A percentile compares a stretch with the other conserved stretches of the same genome.
Conservation (phyloP, 306 rosid genomes). For the Psophocarpus tetragonolobus region DNA sequence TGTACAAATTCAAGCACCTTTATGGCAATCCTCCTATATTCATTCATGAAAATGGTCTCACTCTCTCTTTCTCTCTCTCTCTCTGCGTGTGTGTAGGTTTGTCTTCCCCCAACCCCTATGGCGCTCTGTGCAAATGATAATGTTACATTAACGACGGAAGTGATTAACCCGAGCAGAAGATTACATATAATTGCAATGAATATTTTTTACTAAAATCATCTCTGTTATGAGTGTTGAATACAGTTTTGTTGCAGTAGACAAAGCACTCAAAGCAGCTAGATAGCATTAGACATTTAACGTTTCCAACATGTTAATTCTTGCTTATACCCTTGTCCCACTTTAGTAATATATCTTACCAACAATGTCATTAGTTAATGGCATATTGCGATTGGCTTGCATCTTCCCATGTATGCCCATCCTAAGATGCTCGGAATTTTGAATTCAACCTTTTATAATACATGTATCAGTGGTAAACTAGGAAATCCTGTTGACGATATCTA, state of each 20-base stretch:
- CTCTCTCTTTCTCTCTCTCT: slow-evolving; percentile 20
- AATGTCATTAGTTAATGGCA: not conserved
- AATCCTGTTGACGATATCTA: not conserved
- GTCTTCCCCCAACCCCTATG: too few species aligned
- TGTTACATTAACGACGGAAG: too few species aligned
- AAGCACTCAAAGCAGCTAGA: not conserved
- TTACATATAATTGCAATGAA: not conserved
- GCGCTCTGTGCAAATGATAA: too few species aligned
- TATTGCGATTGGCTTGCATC: not conserved
- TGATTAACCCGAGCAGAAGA: not conserved
- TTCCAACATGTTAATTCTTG: not conserved
- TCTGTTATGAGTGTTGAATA: not conserved
- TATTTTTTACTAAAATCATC: not conserved
- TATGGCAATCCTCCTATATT: slow-evolving; percentile 68
- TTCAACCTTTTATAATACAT: not conserved
- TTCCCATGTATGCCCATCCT: not conserved
- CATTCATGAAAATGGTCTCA: slow-evolving; percentile 71
- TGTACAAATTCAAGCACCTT: slow-evolving; percentile 52
- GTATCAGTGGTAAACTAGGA: not conserved
- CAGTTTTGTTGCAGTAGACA: not conserved
- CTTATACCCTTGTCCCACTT: not conserved
- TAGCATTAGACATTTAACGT: not conserved
- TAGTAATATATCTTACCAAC: not conserved
- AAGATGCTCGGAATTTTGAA: not conserved
- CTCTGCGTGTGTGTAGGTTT: not conserved